Evolutionary conservation across 768 basidiomycete genomes (phyloP).

Genomic region (Tulasnella sp.): DNA sequence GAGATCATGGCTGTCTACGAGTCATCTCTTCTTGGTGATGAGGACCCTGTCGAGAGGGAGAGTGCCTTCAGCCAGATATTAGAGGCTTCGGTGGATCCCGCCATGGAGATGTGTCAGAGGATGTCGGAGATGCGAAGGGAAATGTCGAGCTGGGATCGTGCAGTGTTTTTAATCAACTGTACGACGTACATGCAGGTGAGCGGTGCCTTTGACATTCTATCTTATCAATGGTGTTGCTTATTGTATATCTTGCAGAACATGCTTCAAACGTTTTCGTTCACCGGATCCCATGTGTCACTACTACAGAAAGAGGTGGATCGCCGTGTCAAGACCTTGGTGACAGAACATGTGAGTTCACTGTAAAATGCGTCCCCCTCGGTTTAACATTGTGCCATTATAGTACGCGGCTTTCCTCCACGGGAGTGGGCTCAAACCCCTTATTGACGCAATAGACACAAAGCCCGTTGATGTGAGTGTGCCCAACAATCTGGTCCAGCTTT

Average conservation of each 20-base stretch:
- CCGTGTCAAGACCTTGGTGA: constrained; percentile 52
- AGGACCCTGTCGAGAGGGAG: constrained; percentile 26
- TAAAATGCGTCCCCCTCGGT: background rate
- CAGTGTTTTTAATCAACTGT: constrained; percentile 80
- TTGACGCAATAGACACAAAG: constrained; percentile 28
- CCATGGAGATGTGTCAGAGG: constrained; percentile 58
- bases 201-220: constrained; percentile 2
- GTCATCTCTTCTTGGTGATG: constrained; percentile 67
- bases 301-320: constrained; percentile 53
- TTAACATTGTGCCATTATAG: constrained; percentile 21
- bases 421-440: constrained; percentile 33
- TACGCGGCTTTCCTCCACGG: constrained; percentile 31
- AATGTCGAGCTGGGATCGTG: constrained; percentile 68
- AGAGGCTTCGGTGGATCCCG: constrained; percentile 77
- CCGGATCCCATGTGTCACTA: constrained; percentile 43
- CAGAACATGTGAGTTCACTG: constrained; percentile 62
- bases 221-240: background rate
- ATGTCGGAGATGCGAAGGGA: constrained; percentile 46
- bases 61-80: constrained; percentile 60
- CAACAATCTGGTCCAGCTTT: background rate
- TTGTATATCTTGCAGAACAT: constrained; percentile 37
- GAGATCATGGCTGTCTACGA: constrained; percentile 87
- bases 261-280: constrained; percentile 59
- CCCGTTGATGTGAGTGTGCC: constrained; percentile 27
- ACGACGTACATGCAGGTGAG: constrained; percentile 69